Evolutionary conservation across 768 basidiomycete species (phyloP), one percentile per base, ranked within the genome.

Genomic region (Mrakia frigida): DNA sequence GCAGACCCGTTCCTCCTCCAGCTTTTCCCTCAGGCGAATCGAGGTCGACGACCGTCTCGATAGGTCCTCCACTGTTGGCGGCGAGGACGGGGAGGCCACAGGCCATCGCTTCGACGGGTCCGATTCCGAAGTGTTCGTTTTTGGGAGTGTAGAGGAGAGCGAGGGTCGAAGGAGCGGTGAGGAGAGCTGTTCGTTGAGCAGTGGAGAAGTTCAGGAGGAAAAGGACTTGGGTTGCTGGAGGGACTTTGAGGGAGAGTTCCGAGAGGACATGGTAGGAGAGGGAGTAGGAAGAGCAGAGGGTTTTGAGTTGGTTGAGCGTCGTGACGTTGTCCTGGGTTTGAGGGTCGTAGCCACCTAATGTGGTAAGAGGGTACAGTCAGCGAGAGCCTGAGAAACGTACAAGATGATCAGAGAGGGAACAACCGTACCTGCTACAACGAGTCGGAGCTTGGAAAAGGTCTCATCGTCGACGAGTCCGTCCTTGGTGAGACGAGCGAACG

Each of bases 91-190:
- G 94, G 0, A 98, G 83, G 3, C 94, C 93, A 67, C 92, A 94
- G 11, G 89, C 87, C 94, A 98, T 98, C 0, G 89, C 94, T 82
- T 99, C 96, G 4, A 98, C 88, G 2, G 97, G 96, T 0, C 91
- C 95, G 79, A 99, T 98, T 1, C 96, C 97, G 82, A 98, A 97
- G 82, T 99, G 96, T 81, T 99, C 96, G 82, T 96, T 96, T 11
- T 88, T 85, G 0, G 96, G 97, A 0, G 96, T 99, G 82, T 99
- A 99, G 10, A 99, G 86, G 0, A 98, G 86, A 0, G 88, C 92
- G 23, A 88, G 83, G 0, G 93, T 92, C 6, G 87, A 87, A 0
- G 88, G 82, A 6, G 88, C 87, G 18, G 84, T 87, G 52, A 99
- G 88, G 0, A 98, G 87, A 10, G 90, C 90, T 0, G 91, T 89